Percentiles rank a stretch among this genome's conserved stretches.
Evolutionary conservation across 169 alveolate species (phyloP).

Genomic region (Miamiensis avidus): DNA sequence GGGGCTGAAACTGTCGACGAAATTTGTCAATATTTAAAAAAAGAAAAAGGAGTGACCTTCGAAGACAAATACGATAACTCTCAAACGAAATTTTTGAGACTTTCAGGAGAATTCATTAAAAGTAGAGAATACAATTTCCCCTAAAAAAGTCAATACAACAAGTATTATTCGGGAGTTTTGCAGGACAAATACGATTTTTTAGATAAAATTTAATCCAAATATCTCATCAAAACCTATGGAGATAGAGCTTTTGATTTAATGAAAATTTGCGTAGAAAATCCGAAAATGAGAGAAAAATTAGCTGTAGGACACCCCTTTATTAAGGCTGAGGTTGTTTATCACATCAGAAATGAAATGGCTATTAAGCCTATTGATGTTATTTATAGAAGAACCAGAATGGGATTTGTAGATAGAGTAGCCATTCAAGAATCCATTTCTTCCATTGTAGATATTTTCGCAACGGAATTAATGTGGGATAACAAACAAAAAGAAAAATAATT

Average conservation of each 20-base stretch:
- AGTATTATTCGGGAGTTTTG: constrained; percentile 42
- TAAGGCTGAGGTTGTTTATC: constrained; percentile 64
- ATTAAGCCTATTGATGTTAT: constrained; percentile 67
- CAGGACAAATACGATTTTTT: constrained; percentile 42
- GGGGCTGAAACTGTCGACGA: constrained; percentile 82
- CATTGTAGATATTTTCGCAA: constrained; percentile 64
- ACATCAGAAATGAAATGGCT: constrained; percentile 65
- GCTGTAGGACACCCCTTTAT: constrained; percentile 54
- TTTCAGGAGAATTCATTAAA: constrained; percentile 31
- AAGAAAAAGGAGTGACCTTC: constrained; percentile 15
- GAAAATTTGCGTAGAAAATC: constrained; percentile 22
- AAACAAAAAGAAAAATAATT: too few species aligned
- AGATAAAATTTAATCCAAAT: constrained; percentile 38
- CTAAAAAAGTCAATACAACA: constrained; percentile 8
- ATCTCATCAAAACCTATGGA: constrained; percentile 59
- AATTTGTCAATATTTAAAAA: constrained; percentile 22
- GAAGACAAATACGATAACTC: constrained; percentile 68
- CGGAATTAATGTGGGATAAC: constrained; percentile 70
- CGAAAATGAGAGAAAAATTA: constrained; percentile 33
- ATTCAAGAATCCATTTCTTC: constrained; percentile 37
- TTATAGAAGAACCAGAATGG: constrained; percentile 72
- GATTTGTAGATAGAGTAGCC: constrained; percentile 45
- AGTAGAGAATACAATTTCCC: constrained; percentile 19
- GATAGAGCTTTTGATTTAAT: constrained; percentile 51
- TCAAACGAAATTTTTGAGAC: constrained; percentile 30